Evolutionary conservation across 129 eudicot genomes (phyloP), one percentile per base, ranked within the genome.

Genomic region (Pulicaria dysenterica): DNA sequence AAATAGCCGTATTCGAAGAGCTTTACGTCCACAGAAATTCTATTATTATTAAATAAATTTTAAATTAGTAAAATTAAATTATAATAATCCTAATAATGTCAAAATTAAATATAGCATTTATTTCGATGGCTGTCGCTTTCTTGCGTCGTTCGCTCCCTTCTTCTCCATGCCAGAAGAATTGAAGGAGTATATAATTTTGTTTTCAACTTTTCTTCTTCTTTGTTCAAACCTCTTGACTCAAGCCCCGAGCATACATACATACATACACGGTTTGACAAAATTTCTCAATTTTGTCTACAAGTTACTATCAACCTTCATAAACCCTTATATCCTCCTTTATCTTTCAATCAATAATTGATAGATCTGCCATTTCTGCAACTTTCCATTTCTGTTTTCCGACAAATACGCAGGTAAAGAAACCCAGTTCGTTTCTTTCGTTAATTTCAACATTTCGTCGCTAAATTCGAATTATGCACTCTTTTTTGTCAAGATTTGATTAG

Each of bases 341-440:
- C 64, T 50, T 16, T 51, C 77, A 15, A 59, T 59, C 54, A 42
- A 49, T 60, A 48, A 77, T 69, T 55, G 42, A 61, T 61, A 77
- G 81, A 77, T 77, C 81, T 77, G 81, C 48, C 72, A 60, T 62
- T 77, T 77, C 81, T 77, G 81, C 48, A 65, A 60, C 57, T 77
- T 70, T 60, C 65, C 49, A 61, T 70, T 70, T 77, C 77, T 65
- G 76, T 49, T 69, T 60, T 59, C 57, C 51, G 15, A 9, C 41
- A 51, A 49, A 60, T n/a, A 61, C 34, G n/a, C 75, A 58, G 80
- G 75, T 67, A 67, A 67, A 47, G 51, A 69, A 48, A 60, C 37
- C 24, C 64, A 49, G 14, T 55, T 59, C 76, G 43, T 48, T 16
- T 77, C 43, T 55, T 46, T 6, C 43, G 24, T 66, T 14, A 11